Evolutionary conservation across 306 rosid species (phyloP).

Genomic region (Begonia fuchsioides): DNA sequence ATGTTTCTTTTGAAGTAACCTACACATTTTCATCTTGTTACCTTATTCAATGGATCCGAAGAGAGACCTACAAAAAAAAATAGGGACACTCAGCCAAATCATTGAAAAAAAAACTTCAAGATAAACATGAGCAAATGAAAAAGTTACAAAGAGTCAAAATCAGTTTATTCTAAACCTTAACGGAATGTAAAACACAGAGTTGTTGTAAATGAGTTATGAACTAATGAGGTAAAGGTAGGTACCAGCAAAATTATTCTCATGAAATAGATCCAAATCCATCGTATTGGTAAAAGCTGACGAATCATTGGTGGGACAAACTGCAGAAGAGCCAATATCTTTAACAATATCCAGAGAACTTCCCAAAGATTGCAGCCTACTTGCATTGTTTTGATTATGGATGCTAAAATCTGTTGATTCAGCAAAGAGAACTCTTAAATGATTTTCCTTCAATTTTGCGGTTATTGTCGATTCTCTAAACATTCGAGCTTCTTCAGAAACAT

Average conservation of each 20-base stretch:
- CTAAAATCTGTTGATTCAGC: constrained; percentile 22
- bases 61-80: constrained; percentile 37
- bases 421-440: constrained; percentile 18
- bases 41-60: constrained; percentile 39
- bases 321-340: constrained; percentile 16
- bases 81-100: not conserved
- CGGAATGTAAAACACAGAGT: too few species aligned
- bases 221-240: constrained; percentile 6
- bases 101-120: too few species aligned
- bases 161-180: too few species aligned
- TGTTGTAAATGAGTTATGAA: too few species aligned
- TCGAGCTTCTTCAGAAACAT: constrained; percentile 14
- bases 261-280: constrained; percentile 51
- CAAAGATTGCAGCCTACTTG: constrained; percentile 34
- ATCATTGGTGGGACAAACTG: constrained; percentile 30
- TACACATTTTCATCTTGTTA: constrained; percentile 3
- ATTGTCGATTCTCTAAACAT: too few species aligned
- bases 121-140: too few species aligned
- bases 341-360: constrained; percentile 24
- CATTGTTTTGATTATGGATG: constrained; percentile 15
- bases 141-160: too few species aligned
- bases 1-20: too few species aligned
- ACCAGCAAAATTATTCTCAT: constrained; percentile 43
- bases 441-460: constrained; percentile 11
- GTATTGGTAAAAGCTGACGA: constrained; percentile 66